Base-by-base conservation (phyloP, 2,329 filamentous ascomycete species). In the Botryotinia calthae region DNA sequence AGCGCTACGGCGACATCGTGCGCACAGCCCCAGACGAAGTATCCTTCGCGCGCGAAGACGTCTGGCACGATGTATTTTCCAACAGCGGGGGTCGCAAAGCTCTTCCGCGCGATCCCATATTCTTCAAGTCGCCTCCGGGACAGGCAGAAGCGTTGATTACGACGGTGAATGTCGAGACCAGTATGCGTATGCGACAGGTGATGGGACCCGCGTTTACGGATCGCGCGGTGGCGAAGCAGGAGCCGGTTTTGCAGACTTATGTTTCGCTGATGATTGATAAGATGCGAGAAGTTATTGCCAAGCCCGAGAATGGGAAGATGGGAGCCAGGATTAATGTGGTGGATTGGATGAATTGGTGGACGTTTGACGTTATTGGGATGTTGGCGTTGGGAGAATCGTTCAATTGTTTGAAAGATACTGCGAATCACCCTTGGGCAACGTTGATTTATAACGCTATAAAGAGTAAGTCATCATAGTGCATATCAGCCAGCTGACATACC, bases 51-150 rank as follows among this genome's bases (percentile, higher is more conserved):
- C 22, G 37, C 2, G 37, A 66, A 46, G 48, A 69, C 31, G 76
- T 76, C 4, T 77, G 76, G 75, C 77, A 78, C 73, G 77, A 77
- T 10, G 81, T 82, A 56, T 75, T 67, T 6, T 12, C 14, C 34
- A 10, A 34, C 2, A 10, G 1, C 20, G 20, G 10, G 2, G 40
- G 16, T 6, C 62, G 18, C 14, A 31, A 12, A 10, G 25, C 37
- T 0, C 9, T 64, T 4, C 37, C 62, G 0, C 37, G 42, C 0
- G 62, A 64, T 20, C 62, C 62, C 0, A 12, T n/a, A 28, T 64
- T 64, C 0, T 64, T 64, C 22, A 64, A 64, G 28, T n/a, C 58
- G 1, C 58, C 58, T 0, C 58, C 58, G 0, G 58, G 58, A 8
- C 31, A n/a, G 2, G 58, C 58, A 1, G 58, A 61, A 16, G 37